Evolutionary conservation across 2,329 filamentous ascomycete species (phyloP), one percentile per base, ranked within the genome.

Genomic region (Fusarium tjaetaba): DNA sequence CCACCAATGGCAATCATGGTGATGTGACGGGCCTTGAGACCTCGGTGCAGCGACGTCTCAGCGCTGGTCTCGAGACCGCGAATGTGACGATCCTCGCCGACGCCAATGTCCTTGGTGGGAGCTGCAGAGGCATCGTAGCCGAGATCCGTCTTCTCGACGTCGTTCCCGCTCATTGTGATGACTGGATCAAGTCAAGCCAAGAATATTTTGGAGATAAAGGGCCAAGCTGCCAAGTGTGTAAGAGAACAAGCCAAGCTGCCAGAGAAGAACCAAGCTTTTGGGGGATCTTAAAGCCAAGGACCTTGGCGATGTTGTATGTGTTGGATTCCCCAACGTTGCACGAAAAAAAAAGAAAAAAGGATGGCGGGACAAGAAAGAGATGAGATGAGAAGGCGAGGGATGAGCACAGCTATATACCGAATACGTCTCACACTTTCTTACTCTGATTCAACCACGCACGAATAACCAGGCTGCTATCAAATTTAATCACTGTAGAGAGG

Each of bases 1-100:
- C 93, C 93, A 77, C 92, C 92, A 67, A 94, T 92, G 74, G 92
- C 92, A 81, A 88, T 88, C 86, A 88, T 88, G 78, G 85, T 87
- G 77, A 88, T 88, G 80, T 88, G 86, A 15, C 86, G 86, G 26
- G 86, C 85, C 79, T 87, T 86, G 75, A 88, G 85, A 30, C 86
- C 86, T n/a, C 86, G 84, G 66, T 87, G 86, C 63, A 88, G 83
- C 73, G 81, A 80, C 53, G 85, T 87, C 70, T 86, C 85, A 36
- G 82, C 78, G 58, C 82, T 84, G 22, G 86, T 88, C 83, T 88
- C 86, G 71, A 87, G 79, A 71, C 86, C 86, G 51, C 83, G 83
- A 72, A 87, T 84, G 70, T 83, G 82, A 48, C 81, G 77, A 60
- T 77, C 68, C 28, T 80, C 77, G n/a, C 67, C 69, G 57, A 61